Conservation (phyloP, 257 asterid species). For the Nicotiana obtusifolia region DNA sequence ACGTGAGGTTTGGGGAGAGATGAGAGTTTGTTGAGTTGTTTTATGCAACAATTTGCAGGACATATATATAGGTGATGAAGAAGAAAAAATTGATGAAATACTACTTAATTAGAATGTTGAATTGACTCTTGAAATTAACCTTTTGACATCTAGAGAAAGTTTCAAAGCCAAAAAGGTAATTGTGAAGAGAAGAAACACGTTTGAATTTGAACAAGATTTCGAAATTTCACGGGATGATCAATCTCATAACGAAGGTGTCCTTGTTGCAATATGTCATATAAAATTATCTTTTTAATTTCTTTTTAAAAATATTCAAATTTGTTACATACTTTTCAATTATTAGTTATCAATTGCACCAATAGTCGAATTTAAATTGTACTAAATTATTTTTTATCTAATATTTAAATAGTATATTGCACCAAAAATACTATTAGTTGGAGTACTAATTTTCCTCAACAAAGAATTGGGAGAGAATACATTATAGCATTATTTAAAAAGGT, state of each 20-base stretch:
- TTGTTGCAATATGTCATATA: neutral
- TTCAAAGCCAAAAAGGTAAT: neutral
- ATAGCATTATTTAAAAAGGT: neutral
- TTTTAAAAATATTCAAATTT: neutral
- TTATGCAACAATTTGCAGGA: neutral
- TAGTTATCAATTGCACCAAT: neutral
- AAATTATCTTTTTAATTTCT: neutral
- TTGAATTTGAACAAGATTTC: neutral
- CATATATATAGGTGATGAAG: neutral
- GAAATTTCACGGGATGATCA: neutral
- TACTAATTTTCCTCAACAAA: no score
- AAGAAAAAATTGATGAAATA: neutral
- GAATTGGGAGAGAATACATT: no score
- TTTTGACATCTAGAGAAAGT: neutral
- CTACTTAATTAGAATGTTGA: neutral
- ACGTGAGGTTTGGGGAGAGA: no score
- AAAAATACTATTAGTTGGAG: no score
- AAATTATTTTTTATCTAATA: neutral
- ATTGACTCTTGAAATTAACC: neutral
- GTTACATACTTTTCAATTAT: neutral
- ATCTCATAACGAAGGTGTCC: neutral
- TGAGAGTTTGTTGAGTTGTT: neutral
- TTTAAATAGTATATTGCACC: no score
- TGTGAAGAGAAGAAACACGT: neutral
- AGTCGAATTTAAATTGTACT: neutral